Conservation (phyloP, 1,284 basidiomycete species). For the Apiotrichum gamsii region DNA sequence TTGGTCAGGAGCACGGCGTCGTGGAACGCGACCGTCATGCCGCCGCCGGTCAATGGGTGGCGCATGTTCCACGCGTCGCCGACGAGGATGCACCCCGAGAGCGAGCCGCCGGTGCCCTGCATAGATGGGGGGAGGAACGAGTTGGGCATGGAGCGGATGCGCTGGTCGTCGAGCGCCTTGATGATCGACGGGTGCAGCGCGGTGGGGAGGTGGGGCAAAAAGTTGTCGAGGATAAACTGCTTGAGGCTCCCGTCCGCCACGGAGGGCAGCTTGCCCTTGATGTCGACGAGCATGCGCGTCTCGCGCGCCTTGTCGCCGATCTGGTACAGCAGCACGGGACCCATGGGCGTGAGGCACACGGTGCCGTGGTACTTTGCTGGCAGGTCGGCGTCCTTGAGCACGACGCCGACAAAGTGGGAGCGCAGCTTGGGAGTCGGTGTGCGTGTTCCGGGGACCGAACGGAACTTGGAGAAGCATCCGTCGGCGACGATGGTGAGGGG, state of each 20-base stretch:
- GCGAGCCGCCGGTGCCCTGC: slow-evolving; percentile 59
- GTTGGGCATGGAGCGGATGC: slow-evolving; percentile 90
- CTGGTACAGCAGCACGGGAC: slow-evolving; percentile 85
- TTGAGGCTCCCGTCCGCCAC: slow-evolving; percentile 58
- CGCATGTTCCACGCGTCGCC: slow-evolving; percentile 99
- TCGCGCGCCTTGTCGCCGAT: slow-evolving; percentile 59
- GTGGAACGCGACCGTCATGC: slow-evolving; percentile 87
- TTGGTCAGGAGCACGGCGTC: slow-evolving; percentile 71
- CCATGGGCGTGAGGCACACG: slow-evolving; percentile 66
- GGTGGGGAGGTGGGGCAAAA: slow-evolving; percentile 72
- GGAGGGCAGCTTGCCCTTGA: slow-evolving; percentile 76
- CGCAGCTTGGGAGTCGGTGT: slow-evolving; percentile 54
- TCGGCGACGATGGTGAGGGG: slow-evolving; percentile 85
- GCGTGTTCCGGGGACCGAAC: slow-evolving; percentile 41
- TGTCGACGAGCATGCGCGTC: slow-evolving; percentile 88
- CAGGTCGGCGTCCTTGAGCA: slow-evolving; percentile 67
- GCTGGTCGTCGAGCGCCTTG: slow-evolving; percentile 60
- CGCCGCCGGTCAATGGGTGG: slow-evolving; percentile 93
- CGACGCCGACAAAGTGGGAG: slow-evolving; percentile 74
- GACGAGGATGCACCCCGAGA: slow-evolving; percentile 68
- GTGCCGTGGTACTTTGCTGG: slow-evolving; percentile 83
- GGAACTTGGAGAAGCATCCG: slow-evolving; percentile 88
- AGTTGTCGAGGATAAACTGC: slow-evolving; percentile 63
- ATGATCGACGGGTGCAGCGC: slow-evolving; percentile 60
- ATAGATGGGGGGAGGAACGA: slow-evolving; percentile 80